Base-by-base conservation (phyloP, 1,139 yeast genomes). In the Saccharomycopsis hybrid region DNA sequence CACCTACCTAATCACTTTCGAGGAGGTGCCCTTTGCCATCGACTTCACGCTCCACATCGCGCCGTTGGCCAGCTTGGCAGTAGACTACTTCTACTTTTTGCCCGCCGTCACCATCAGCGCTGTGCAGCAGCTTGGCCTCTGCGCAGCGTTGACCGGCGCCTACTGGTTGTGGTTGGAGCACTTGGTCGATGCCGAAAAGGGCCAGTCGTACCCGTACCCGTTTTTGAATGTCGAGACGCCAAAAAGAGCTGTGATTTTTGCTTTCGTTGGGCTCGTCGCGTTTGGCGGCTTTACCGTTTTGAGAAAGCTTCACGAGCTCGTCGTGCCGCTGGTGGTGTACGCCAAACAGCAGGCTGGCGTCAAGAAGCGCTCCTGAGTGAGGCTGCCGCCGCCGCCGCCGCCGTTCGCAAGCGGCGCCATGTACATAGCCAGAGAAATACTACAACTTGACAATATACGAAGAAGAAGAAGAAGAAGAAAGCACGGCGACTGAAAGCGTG, bases 181-280 rank as follows among this genome's bases (percentile, higher is more conserved):
- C 13, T 28, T 46, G 5, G 40, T 49, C 32, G 46, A 43, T 30
- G 35, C 46, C 4, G 35, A 29, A 2, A n/a, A 36, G 9, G 42
- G 44, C 31, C 52, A 49, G 46, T 32, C 43, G 25, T 49, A 44
- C 41, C 52, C 52, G 13, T 49, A 49, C 28, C 52, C 54, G 27
- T 50, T 50, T 32, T 44, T 50, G 46, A 47, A 50, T 38, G 50
- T 50, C 8, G 38, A 31, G 3, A 33, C 31, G n/a, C 32, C 25
- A 9, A 7, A 11, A 25, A 51, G 55, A 44, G 41, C 42, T 18
- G 38, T 30, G 2, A 44, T 53, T 25, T 53, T 53, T 36, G 27
- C 35, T 11, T 29, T 47, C 33, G 48, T 53, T 3, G 48, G 45
- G 1, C 8, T 40, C 11, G 7, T 47, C 4, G 54, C 55, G 4